phyloP scores from a whole-genome alignment of 106 monocot genomes.

The Chionographis japonica region DNA sequence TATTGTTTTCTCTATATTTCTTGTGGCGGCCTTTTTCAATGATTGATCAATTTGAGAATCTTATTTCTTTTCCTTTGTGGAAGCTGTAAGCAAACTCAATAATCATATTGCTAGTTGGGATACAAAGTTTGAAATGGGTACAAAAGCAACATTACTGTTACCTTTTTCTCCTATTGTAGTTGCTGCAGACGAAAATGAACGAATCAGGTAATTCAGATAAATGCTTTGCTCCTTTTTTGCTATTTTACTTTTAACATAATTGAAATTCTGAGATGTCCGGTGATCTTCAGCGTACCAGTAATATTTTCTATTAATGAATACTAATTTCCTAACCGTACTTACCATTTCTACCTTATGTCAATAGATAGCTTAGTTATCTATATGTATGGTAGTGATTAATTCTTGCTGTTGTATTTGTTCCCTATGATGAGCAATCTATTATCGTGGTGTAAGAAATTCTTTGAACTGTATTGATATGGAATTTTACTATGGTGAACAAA shows the following conservation, averaged over 20 bases:
- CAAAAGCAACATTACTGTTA: conserved; percentile 60
- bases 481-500: too few species aligned
- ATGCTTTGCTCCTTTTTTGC: neutral
- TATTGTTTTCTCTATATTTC: neutral
- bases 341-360: too few species aligned
- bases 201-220: conserved; percentile 57
- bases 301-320: too few species aligned
- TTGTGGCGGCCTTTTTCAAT: neutral
- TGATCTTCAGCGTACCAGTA: too few species aligned
- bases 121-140: conserved; percentile 78
- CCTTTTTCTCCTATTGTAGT: conserved; percentile 90
- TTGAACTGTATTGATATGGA: too few species aligned
- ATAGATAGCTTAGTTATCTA: too few species aligned
- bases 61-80: conserved; percentile 9
- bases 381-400: too few species aligned
- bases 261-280: too few species aligned
- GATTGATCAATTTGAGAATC: neutral
- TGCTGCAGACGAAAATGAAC: conserved; percentile 94
- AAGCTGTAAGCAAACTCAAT: conserved; percentile 68
- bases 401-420: too few species aligned
- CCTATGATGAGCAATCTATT: too few species aligned
- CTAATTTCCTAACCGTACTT: too few species aligned
- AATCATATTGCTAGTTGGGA: conserved; percentile 97
- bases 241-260: neutral
- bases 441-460: too few species aligned